Evolutionary conservation across 192 early-diverging fungal species (phyloP), one percentile per base, ranked within the genome.

Genomic region (Backusella tarrabulga): DNA sequence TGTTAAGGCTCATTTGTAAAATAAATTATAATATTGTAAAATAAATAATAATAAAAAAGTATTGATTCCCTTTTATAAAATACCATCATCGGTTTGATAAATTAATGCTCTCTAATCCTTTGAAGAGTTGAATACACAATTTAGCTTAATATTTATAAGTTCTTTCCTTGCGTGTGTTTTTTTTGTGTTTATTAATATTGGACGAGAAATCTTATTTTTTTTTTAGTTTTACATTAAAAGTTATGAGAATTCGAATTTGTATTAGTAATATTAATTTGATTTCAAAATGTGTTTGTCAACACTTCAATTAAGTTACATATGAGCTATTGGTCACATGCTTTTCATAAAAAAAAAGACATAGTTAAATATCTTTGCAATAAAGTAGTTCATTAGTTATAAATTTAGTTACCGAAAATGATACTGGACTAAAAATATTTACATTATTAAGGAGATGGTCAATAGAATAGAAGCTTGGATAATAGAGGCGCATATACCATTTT

Each of bases 1-100:
- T 23, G 29, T 50, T 26, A 72, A 72, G 23, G 71, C 71, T 50
- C 40, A 40, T 44, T 50, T 72, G 41, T 72, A 72, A 72, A 19
- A 46, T 63, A 63, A 4, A 63, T 26, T 29, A 34, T 72, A 72
- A 50, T 19, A 72, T 29, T 46, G 15, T 50, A 72, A 72, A 46
- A 72, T 46, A 72, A 72, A 72, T 44, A 72, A 40, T 11, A 40
- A 40, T 11, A 40, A 32, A 50, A 72, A 46, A 23, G 11, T 63
- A 63, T 29, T 29, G 26, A 23, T 63, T 63, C 21, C 56, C 56
- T 29, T 12, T 63, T 63, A 54, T 21, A 12, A 29, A 63, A 63
- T 63, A 63, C 0, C 9, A 63, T 29, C 3, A 21, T 26, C 7
- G n/a, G 21, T 26, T 11, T 60, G 26, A 60, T 21, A 23, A 21